A percentile compares a stretch with the other conserved stretches of the same genome.
Evolutionary conservation across 1,284 basidiomycete species (phyloP).

Genomic region (Chondrostereum purpureum): DNA sequence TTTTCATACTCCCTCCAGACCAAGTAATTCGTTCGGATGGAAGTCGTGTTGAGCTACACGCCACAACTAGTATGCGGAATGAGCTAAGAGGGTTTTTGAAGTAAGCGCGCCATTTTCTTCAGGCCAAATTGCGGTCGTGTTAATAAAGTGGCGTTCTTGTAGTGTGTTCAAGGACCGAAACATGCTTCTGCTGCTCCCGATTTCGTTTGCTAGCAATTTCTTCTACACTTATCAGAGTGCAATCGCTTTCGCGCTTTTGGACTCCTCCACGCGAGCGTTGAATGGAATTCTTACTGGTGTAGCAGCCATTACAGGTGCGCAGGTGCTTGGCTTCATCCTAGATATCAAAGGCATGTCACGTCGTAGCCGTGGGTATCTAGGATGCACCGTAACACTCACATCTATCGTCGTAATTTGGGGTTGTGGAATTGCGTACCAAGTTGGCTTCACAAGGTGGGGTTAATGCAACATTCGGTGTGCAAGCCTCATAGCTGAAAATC

Average conservation of each 20-base stretch:
- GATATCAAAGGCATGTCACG: constrained; percentile 3
- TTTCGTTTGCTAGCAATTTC: constrained; percentile 24
- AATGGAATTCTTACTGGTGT: constrained; percentile 1
- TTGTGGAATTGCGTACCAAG: neutral
- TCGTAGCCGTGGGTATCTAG: constrained; percentile 1
- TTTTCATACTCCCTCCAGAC: constrained; percentile 1
- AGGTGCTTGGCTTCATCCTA: constrained; percentile 3
- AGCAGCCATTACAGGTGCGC: constrained; percentile 3
- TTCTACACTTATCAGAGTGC: constrained; percentile 19
- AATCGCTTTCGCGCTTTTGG: constrained; percentile 2
- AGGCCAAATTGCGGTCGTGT: too few relatives aligned
- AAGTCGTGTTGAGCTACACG: neutral
- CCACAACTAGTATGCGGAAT: neutral
- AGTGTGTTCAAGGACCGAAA: constrained; percentile 19
- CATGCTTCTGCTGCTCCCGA: constrained; percentile 19
- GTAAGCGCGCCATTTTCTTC: constrained; percentile 5
- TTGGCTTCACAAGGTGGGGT: neutral
- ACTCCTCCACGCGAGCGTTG: constrained; percentile 4
- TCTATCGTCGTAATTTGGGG: neutral
- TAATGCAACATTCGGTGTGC: neutral
- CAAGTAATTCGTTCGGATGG: neutral
- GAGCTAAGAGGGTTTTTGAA: neutral
- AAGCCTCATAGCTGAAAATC: neutral
- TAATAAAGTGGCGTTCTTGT: neutral
- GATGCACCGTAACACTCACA: neutral